Percentiles rank a stretch among this genome's conserved stretches.
These are phyloP conservation scores for Colletotrichum sp. DNA, from an alignment of 2,329 filamentous ascomycete genomes.

Conservation along the genomic window DNA sequence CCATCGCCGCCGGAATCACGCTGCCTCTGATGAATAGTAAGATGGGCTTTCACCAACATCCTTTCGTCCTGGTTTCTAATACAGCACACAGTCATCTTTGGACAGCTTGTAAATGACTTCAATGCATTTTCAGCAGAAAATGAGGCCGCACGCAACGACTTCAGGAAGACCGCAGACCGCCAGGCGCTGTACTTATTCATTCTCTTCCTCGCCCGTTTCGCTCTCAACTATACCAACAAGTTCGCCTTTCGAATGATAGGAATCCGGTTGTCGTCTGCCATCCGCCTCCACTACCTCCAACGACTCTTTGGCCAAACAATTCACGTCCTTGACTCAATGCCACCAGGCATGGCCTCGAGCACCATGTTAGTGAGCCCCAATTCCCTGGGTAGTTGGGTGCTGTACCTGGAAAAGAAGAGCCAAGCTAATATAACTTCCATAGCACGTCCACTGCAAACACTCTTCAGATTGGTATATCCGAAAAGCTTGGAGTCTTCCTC, in stretches of 20 bases:
- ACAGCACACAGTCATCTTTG: slow-evolving; percentile 25
- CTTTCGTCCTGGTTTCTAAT: slow-evolving; percentile 46
- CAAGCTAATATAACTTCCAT: not conserved
- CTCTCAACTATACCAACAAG: slow-evolving; percentile 67
- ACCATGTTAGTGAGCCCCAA: slow-evolving; percentile 49
- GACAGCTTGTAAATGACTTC: slow-evolving; percentile 53
- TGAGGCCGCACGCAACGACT: slow-evolving; percentile 39
- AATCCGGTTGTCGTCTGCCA: slow-evolving; percentile 64
- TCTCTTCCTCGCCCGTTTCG: slow-evolving; percentile 71
- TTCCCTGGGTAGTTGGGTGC: not conserved
- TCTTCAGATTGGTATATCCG: slow-evolving; percentile 69
- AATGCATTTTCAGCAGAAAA: slow-evolving; percentile 42
- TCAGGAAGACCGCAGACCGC: slow-evolving; percentile 45
- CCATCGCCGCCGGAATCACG: slow-evolving; percentile 58
- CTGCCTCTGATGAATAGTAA: slow-evolving; percentile 60
- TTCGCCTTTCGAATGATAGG: slow-evolving; percentile 67
- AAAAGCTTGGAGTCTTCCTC: slow-evolving; percentile 64
- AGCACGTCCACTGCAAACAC: slow-evolving; percentile 65
- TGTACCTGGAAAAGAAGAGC: not conserved
- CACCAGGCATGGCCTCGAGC: slow-evolving; percentile 63
- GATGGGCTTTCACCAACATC: slow-evolving; percentile 37
- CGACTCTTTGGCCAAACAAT: slow-evolving; percentile 70
- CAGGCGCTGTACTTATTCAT: slow-evolving; percentile 71
- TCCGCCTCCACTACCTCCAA: slow-evolving; percentile 69
- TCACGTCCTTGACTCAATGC: slow-evolving; percentile 70